phyloP scores from a whole-genome alignment of 2,329 filamentous ascomycete genomes.

The Claviceps humidiphila region DNA sequence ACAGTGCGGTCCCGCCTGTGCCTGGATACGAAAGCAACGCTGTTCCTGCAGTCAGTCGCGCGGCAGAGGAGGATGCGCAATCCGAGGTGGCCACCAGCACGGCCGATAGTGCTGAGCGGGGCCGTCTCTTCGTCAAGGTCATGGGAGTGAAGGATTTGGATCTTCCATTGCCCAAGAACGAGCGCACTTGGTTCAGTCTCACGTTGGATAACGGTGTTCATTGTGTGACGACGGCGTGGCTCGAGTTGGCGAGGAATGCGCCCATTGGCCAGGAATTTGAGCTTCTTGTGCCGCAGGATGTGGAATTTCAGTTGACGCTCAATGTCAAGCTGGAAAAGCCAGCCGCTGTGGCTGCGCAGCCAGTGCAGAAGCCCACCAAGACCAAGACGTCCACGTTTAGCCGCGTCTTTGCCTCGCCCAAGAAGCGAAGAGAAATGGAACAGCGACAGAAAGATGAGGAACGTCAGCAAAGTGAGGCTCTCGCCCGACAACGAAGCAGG shows the following conservation, averaged over 20 bases:
- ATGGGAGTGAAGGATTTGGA: conserved; percentile 94
- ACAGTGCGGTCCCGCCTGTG: conserved; percentile 63
- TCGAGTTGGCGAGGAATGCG: conserved; percentile 81
- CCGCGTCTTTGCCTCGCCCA: conserved; percentile 83
- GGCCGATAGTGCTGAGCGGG: conserved; percentile 75
- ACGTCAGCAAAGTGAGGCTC: conserved; percentile 49
- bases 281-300: conserved; percentile 87
- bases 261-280: conserved; percentile 98
- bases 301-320: conserved; percentile 96
- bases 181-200: conserved; percentile 86
- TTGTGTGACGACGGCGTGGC: conserved; percentile 91
- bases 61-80: conserved; percentile 54
- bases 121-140: conserved; percentile 94
- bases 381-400: conserved; percentile 81
- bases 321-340: conserved; percentile 89
- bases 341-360: conserved; percentile 41
- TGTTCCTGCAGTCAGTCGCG: conserved; percentile 45
- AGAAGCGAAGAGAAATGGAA: conserved; percentile 93
- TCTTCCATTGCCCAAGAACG: conserved; percentile 77
- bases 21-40: conserved; percentile 81
- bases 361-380: conserved; percentile 46
- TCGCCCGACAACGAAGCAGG: conserved; percentile 46
- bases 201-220: conserved; percentile 97
- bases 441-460: conserved; percentile 71
- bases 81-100: conserved; percentile 44